Evolutionary conservation across 345 rosid genomes (phyloP), one percentile per base, ranked within the genome.

Genomic region (Aegle marmelos): DNA sequence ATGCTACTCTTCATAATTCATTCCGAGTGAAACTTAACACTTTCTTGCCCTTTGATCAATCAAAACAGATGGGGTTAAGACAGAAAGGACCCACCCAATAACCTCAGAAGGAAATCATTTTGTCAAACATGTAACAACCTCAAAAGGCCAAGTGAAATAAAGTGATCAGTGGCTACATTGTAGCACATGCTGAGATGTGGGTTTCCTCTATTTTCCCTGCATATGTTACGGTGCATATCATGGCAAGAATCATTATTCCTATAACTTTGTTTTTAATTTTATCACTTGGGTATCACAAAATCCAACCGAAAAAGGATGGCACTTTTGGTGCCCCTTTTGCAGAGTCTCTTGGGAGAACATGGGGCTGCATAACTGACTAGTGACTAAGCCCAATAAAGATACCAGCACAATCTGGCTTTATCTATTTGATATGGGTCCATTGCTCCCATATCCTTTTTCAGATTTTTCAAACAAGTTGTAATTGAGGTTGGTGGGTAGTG

Each of bases 261-360:
- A 56, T 54, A 3, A 50, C 61, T 67, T 4, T 2, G 30, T 16
- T 53, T 56, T 8, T 1, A 22, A 14, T 50, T 59, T 73, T 48
- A 56, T 61, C 27, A 6, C 59, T 41, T 45, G 54, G 76, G 39
- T 50, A 62, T 11, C 77, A 68, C 79, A 62, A 25, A 36, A 59
- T 70, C 54, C 57, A 72, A 75, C 80, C 82, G 37, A 45, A 16
- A 54, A 58, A 21, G 41, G 39, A 19, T 31, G 6, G 5, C 7
- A 24, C 86, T 62, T 73, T 72, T 68, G n/a, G 24, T 31, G 16
- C 64, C 81, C 81, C 79, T 81, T 81, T 85, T 81, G 63, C 79
- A 73, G 76, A 77, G 31, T 80, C 81, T 72, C 63, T 80, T 4
- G 50, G 81, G 36, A 19, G 66, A 61, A 66, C 19, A 71, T 67